phyloP scores from a whole-genome alignment of 768 basidiomycete genomes.

The Cystoderma amianthinum region DNA sequence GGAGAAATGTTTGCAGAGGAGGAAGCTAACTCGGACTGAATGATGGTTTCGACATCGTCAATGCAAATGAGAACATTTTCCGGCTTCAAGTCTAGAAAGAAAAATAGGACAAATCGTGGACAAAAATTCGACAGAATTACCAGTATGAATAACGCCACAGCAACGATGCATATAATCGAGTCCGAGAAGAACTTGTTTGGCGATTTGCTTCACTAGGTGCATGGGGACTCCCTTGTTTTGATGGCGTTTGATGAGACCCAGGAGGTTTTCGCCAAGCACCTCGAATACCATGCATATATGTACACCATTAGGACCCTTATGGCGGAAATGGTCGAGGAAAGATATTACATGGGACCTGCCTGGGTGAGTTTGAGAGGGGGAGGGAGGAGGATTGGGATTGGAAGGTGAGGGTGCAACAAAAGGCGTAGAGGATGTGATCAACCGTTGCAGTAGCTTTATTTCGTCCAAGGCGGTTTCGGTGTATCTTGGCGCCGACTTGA shows the following conservation, averaged over 20 bases:
- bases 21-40: slow-evolving; percentile 68
- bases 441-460: slow-evolving; percentile 94
- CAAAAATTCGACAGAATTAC: slow-evolving; percentile 28
- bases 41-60: slow-evolving; percentile 93
- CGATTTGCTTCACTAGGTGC: slow-evolving; percentile 89
- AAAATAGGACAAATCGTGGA: neutral
- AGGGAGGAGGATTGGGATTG: slow-evolving; percentile 43
- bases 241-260: slow-evolving; percentile 95
- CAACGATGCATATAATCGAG: slow-evolving; percentile 97
- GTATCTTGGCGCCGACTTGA: slow-evolving; percentile 94
- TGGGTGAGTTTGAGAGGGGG: slow-evolving; percentile 68
- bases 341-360: slow-evolving; percentile 94
- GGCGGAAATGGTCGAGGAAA: slow-evolving; percentile 95
- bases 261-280: slow-evolving; percentile 93
- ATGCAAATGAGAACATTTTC: slow-evolving; percentile 98
- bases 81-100: slow-evolving; percentile 76
- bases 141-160: slow-evolving; percentile 96
- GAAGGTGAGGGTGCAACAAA: slow-evolving; percentile 37
- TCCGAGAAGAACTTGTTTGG: slow-evolving; percentile 92
- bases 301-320: slow-evolving; percentile 92
- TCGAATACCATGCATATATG: slow-evolving; percentile 99
- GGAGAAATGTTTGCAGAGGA: slow-evolving; percentile 37
- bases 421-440: slow-evolving; percentile 77
- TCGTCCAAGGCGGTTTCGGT: slow-evolving; percentile 98
- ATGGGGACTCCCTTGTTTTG: slow-evolving; percentile 98